Base-by-base conservation (phyloP, 129 eudicot genomes). In the Centaurea solstitialis region DNA sequence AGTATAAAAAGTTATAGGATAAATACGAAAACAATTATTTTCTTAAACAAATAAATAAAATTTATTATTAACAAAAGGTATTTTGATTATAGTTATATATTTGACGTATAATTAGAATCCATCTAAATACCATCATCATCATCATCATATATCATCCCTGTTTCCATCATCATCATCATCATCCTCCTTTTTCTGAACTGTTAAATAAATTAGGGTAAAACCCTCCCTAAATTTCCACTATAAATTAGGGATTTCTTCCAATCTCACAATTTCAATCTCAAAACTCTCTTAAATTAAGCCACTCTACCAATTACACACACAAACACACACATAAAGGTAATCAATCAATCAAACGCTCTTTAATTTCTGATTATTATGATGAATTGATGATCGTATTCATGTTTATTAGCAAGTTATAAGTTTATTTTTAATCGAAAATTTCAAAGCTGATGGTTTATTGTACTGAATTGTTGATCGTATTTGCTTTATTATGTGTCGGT, bases 181-280 rank as follows among this genome's bases (percentile, higher is more conserved):
- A 21, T 75, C 85, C 80, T 81, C 59, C 41, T 75, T 81, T 75
- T 67, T 68, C 85, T 75, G 69, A 35, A 75, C 76, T 82, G 81
- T 26, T 82, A 82, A 74, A 75, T 82, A 82, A 74, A 75, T 82
- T 82, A 82, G 81, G 81, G 80, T 82, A 33, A 82, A 82, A 75
- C 85, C 85, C 81, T 82, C 76, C 39, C 47, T 68, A 82, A 75
- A 76, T 82, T 82, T 76, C 76, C 53, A 74, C 81, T 76, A 23
- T 22, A 39, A 26, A 75, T 33, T 15, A 65, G 50, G 75, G 69
- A 30, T 74, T 67, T 81, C 73, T 74, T 67, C 74, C 73, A 81
- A 28, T 72, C 70, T n/a, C n/a, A n/a, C n/a, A n/a, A n/a, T n/a
- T n/a, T n/a, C n/a, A n/a, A n/a, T n/a, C n/a, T n/a, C n/a, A n/a